Evolutionary conservation across 768 basidiomycete species (phyloP).

Genomic region (Lyophyllum decastes): DNA sequence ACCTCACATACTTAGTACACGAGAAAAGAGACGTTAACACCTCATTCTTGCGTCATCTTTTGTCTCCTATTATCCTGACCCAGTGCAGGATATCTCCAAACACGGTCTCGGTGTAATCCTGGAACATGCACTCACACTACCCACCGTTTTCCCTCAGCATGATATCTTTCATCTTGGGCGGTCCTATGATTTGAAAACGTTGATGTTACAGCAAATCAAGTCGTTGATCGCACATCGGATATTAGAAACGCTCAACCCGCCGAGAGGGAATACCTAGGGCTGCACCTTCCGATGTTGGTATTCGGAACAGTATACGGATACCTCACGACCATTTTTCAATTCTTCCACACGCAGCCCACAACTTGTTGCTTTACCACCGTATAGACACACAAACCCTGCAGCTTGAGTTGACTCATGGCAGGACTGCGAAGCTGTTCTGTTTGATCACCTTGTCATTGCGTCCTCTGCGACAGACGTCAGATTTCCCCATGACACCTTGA

Average conservation of each 20-base stretch:
- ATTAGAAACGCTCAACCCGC: slow-evolving; percentile 28
- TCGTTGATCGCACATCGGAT: slow-evolving; percentile 32
- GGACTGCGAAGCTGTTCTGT: slow-evolving; percentile 11
- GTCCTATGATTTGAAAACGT: slow-evolving; percentile 13
- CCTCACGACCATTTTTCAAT: slow-evolving; percentile 28
- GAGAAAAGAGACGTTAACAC: slow-evolving; percentile 27
- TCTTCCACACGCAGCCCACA: slow-evolving; percentile 17
- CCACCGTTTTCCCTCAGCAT: slow-evolving; percentile 26
- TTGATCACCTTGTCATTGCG: slow-evolving; percentile 23
- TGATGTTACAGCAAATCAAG: slow-evolving; percentile 23
- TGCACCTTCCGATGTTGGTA: slow-evolving; percentile 35
- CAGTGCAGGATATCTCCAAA: slow-evolving; percentile 3
- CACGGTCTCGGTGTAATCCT: slow-evolving; percentile 23
- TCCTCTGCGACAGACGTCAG: slow-evolving; percentile 18
- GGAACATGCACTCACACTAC: slow-evolving; percentile 26
- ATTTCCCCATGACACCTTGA: slow-evolving; percentile 26
- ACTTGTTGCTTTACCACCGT: slow-evolving; percentile 2
- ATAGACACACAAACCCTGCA: not conserved
- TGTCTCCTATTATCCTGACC: slow-evolving; percentile 18
- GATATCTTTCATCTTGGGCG: slow-evolving; percentile 21
- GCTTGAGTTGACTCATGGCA: slow-evolving; percentile 3
- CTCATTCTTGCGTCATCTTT: slow-evolving; percentile 17
- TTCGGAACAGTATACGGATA: slow-evolving; percentile 29
- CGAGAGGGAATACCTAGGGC: slow-evolving; percentile 29
- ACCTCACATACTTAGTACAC: slow-evolving; percentile 33